These are phyloP conservation scores for Pseudogymnoascus sp. DNA, from an alignment of 2,329 filamentous ascomycete genomes.

Conservation along the genomic window DNA sequence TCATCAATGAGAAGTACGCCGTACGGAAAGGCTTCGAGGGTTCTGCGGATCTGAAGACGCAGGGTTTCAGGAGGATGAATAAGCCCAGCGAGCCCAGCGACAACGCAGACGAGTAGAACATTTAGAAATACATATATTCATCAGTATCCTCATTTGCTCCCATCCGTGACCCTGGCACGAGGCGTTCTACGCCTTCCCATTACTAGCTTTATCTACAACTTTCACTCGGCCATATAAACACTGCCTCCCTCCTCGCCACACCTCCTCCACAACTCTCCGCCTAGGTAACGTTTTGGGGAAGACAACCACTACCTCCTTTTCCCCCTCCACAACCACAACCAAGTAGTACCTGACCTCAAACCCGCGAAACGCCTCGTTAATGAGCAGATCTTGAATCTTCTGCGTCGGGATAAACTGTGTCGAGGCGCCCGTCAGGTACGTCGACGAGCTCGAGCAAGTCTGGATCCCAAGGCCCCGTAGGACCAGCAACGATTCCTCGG, in stretches of 20 bases:
- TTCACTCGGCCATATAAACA: conserved; percentile 63
- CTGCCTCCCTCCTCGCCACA: conserved; percentile 78
- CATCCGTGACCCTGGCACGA: conserved; percentile 10
- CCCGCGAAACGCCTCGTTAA: conserved; percentile 89
- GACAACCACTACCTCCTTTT: conserved; percentile 85
- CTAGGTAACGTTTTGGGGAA: conserved; percentile 76
- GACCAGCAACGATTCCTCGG: conserved; percentile 78
- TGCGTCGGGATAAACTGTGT: conserved; percentile 84
- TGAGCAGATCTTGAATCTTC: conserved; percentile 84
- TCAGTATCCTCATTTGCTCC: conserved; percentile 7
- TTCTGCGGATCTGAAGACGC: conserved; percentile 38
- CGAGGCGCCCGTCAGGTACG: conserved; percentile 54
- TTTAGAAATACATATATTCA: conserved; percentile 4
- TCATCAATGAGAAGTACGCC: conserved; percentile 55
- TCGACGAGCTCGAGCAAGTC: conserved; percentile 63
- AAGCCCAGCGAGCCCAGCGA: conserved; percentile 19
- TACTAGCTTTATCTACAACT: conserved; percentile 14
- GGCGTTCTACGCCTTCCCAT: conserved; percentile 22
- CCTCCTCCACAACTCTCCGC: conserved; percentile 68
- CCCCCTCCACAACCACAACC: conserved; percentile 80
- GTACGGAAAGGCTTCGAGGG: conserved; percentile 48
- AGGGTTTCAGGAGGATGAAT: conserved; percentile 22
- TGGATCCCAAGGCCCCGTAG: conserved; percentile 86
- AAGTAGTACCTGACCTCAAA: conserved; percentile 89
- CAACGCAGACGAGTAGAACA: conserved; percentile 26